Evolutionary conservation across 306 rosid genomes (phyloP), one percentile per base, ranked within the genome.

Genomic region (Oxytropis ochrocephala): DNA sequence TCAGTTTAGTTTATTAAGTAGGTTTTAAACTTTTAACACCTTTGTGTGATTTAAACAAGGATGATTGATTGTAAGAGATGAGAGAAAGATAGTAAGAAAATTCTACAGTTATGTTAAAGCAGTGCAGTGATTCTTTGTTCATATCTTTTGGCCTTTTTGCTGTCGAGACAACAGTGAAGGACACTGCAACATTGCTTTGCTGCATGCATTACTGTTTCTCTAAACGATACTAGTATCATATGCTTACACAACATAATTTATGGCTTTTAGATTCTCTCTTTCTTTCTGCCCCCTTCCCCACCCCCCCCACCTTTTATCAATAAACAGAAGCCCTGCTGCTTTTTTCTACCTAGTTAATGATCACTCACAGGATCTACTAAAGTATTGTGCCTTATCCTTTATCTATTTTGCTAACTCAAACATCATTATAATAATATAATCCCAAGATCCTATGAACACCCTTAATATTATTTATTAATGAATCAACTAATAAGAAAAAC

Each of bases 101-200:
- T 75, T 79, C 39, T 55, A 38, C 3, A 24, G 29, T 24, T 24
- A 24, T 24, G 75, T 75, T 82, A 49, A 67, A 66, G 79, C 75
- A 57, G 1, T 2, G 44, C 44, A 39, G 47, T 42, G 62, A 30
- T 29, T 30, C 44, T 70, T 5, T 29, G 30, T 75, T 4, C n/a
- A 21, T 62, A 50, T 52, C 73, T 67, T 80, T 67, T 39, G 57
- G 78, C 79, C 90, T 79, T 85, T 81, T 21, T 55, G 80, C 77
- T 77, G 79, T 30, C 70, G 11, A 77, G 75, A 75, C 86, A 77
- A 69, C 76, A 71, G 59, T 49, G 50, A 86, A 84, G 70, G 76
- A 82, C 86, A 67, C 83, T 78, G 80, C 79, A 67, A 80, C 63
- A 29, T 78, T 71, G 58, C 77, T 70, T 78, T 71, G 58, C 77